Conservation (phyloP, 1,284 basidiomycete species). For the Cutaneotrichosporon mucoides region DNA sequence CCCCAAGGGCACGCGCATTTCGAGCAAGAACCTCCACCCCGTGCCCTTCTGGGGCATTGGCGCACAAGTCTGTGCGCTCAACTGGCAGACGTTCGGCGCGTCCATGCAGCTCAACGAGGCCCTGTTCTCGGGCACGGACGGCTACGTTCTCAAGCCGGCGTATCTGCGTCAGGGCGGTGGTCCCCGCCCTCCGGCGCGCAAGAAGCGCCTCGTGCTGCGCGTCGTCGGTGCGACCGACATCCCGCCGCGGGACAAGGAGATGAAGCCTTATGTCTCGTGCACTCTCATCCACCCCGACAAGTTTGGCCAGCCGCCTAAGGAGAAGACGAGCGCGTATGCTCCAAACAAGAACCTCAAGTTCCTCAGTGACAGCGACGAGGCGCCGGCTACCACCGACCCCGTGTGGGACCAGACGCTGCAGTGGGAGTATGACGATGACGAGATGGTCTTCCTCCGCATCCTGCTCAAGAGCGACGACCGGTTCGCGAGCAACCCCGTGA, state of each 20-base stretch:
- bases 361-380: not conserved
- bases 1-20: constrained; percentile 76
- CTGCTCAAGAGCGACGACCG: constrained; percentile 19
- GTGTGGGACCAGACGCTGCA: constrained; percentile 72
- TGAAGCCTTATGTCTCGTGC: constrained; percentile 20
- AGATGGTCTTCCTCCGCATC: constrained; percentile 18
- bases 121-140: constrained; percentile 79
- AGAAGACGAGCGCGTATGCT: constrained; percentile 16
- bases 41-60: constrained; percentile 87
- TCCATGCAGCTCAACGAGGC: constrained; percentile 71
- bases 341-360: constrained; percentile 2
- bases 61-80: constrained; percentile 87
- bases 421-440: constrained; percentile 61
- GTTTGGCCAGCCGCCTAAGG: constrained; percentile 16
- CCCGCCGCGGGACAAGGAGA: constrained; percentile 2
- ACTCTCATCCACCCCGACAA: constrained; percentile 16
- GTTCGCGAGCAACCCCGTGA: constrained; percentile 15
- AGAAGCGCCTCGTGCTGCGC: constrained; percentile 10
- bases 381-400: constrained; percentile 50
- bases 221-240: constrained; percentile 16
- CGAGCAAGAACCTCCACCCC: constrained; percentile 84
- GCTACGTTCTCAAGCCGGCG: constrained; percentile 85
- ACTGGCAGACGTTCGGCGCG: constrained; percentile 92
- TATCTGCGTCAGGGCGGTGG: constrained; percentile 17
- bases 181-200: not conserved